Percentiles rank a stretch among this genome's conserved stretches.
These are phyloP conservation scores for Metschnikowia reukaufii DNA, from an alignment of 805 yeast species.

Conservation along the genomic window DNA sequence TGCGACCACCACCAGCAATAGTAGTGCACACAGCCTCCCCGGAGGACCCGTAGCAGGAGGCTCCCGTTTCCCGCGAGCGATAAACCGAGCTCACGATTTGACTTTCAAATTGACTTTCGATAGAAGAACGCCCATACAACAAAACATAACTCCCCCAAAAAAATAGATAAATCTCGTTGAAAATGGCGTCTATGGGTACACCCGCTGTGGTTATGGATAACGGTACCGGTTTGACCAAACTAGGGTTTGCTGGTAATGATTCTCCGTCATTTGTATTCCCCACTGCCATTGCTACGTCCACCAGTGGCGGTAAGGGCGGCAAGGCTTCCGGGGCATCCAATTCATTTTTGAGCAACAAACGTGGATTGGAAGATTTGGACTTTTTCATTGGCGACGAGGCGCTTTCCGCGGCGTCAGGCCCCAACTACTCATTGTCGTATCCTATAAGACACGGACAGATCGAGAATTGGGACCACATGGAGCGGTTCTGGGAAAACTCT, in stretches of 20 bases:
- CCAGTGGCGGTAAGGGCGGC: conserved; percentile 42
- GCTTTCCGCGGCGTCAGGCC: conserved; percentile 83
- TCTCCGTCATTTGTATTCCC: conserved; percentile 97
- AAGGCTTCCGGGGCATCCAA: conserved; percentile 34
- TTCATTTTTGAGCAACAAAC: conserved; percentile 58
- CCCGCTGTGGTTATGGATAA: conserved; percentile 98
- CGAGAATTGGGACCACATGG: conserved; percentile 99
- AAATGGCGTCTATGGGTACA: conserved; percentile 50
- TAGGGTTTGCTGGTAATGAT: conserved; percentile 98
- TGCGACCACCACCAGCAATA: conserved; percentile 9
- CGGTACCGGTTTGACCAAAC: conserved; percentile 96
- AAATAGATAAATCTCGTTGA: neutral
- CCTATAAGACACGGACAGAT: conserved; percentile 98
- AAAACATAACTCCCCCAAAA: neutral
- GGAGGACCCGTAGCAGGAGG: neutral
- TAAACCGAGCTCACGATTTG: neutral
- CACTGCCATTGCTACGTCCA: conserved; percentile 87
- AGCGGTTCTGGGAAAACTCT: conserved; percentile 96
- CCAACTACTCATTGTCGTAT: conserved; percentile 80
- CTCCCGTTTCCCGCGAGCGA: conserved; percentile 6
- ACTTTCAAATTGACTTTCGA: conserved; percentile 3
- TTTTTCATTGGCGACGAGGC: conserved; percentile 97
- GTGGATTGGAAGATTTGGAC: conserved; percentile 93
- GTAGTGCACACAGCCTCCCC: conserved; percentile 11
- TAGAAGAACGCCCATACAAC: neutral